Conservation (phyloP, 1,284 basidiomycete genomes). For the Peniophora sp. region DNA sequence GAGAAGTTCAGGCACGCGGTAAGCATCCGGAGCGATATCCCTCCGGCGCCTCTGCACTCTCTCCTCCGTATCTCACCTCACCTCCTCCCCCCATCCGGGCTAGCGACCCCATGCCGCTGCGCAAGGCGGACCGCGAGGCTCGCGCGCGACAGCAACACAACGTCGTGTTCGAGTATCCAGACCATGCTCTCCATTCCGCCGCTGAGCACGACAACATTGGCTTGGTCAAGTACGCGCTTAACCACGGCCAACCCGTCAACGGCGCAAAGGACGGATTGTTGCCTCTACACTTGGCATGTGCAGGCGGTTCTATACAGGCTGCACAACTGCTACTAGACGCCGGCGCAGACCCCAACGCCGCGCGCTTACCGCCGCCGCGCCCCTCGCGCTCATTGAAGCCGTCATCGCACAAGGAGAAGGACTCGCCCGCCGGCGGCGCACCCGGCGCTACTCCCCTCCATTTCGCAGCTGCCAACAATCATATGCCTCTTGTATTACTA, state of each 20-base stretch:
- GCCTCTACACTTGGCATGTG: constrained; percentile 85
- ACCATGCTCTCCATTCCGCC: constrained; percentile 85
- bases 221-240: constrained; percentile 80
- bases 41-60: not conserved
- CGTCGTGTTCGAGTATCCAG: constrained; percentile 31
- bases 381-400: constrained; percentile 58
- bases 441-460: constrained; percentile 89
- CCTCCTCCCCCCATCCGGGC: not conserved
- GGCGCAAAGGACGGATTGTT: constrained; percentile 88
- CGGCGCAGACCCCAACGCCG: constrained; percentile 91
- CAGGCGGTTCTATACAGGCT: constrained; percentile 79
- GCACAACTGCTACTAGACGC: constrained; percentile 81
- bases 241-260: constrained; percentile 91
- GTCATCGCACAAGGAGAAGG: constrained; percentile 17
- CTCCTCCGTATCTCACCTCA: not conserved
- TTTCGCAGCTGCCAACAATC: constrained; percentile 89
- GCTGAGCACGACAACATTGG: constrained; percentile 84
- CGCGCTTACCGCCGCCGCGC: constrained; percentile 76
- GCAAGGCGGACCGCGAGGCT: constrained; percentile 2
- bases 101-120: no score
- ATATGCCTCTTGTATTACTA: constrained; percentile 64
- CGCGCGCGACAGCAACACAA: constrained; percentile 4
- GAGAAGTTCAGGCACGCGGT: no score
- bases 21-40: not conserved
- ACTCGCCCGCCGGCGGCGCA: constrained; percentile 64